These are phyloP conservation scores for Poteriospumella lacustris DNA, from an alignment of 108 stramenopile species.

Conservation along the genomic window DNA sequence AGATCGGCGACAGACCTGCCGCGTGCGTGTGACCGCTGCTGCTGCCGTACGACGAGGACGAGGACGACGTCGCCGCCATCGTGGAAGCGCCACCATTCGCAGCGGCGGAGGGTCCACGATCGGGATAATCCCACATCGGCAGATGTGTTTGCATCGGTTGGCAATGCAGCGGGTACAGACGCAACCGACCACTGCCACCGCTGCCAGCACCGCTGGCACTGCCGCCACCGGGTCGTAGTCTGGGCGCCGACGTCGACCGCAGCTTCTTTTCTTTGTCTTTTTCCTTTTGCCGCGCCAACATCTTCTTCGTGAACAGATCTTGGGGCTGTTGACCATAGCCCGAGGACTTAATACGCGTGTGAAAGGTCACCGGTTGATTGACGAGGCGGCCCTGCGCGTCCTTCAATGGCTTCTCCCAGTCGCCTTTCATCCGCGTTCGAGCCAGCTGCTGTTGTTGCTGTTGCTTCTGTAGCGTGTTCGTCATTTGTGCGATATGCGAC, in stretches of 20 bases:
- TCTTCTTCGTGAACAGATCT: background rate
- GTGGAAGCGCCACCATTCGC: no score
- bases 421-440: background rate
- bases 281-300: background rate
- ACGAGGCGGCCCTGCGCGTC: background rate
- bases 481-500: no score
- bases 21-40: no score
- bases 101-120: no score
- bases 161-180: conserved; percentile 14
- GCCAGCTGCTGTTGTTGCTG: background rate
- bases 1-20: no score
- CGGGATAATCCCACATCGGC: background rate
- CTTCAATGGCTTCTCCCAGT: conserved; percentile 11
- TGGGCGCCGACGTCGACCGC: background rate
- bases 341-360: conserved; percentile 12
- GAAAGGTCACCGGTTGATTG: conserved; percentile 28
- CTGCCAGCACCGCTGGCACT: background rate
- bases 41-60: no score
- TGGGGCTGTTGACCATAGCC: conserved; percentile 14
- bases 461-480: no score
- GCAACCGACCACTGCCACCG: background rate
- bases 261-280: background rate
- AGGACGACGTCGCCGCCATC: no score
- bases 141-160: background rate
- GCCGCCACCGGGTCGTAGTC: no score